Conservation (phyloP, 148 eudicot species). For the Vaccinium darrowii region DNA sequence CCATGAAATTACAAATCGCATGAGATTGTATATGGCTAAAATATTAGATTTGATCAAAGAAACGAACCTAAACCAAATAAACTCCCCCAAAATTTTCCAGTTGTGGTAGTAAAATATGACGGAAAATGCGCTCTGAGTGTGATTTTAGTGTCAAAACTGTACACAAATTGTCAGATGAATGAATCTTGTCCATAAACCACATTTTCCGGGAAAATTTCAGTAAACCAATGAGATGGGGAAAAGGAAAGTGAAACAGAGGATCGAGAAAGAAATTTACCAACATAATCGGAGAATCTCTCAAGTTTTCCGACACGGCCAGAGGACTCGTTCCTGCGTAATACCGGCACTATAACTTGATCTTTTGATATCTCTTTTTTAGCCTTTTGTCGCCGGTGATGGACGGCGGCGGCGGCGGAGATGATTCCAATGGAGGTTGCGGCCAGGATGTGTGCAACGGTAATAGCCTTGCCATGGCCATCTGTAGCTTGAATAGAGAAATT, state of each 20-base stretch:
- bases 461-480: slow-evolving; percentile 20
- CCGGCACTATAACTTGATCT: slow-evolving; percentile 42
- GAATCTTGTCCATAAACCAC: neutral
- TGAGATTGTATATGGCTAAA: no score
- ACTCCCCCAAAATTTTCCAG: no score
- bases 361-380: neutral
- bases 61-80: no score
- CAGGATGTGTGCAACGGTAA: slow-evolving; percentile 27
- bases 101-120: no score
- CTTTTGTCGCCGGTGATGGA: slow-evolving; percentile 20
- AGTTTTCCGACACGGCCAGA: slow-evolving; percentile 56
- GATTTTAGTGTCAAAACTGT: no score
- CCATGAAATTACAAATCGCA: no score
- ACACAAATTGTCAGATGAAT: no score
- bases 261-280: slow-evolving; percentile 43
- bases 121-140: no score
- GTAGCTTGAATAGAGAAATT: neutral
- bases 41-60: no score
- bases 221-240: neutral
- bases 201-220: neutral
- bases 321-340: slow-evolving; percentile 33
- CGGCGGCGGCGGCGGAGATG: slow-evolving; percentile 22
- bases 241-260: neutral
- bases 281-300: slow-evolving; percentile 81
- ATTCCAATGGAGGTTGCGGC: slow-evolving; percentile 35